Evolutionary conservation across 352 stramenopile genomes (phyloP).

Genomic region (Globisporangium mamillatum): DNA sequence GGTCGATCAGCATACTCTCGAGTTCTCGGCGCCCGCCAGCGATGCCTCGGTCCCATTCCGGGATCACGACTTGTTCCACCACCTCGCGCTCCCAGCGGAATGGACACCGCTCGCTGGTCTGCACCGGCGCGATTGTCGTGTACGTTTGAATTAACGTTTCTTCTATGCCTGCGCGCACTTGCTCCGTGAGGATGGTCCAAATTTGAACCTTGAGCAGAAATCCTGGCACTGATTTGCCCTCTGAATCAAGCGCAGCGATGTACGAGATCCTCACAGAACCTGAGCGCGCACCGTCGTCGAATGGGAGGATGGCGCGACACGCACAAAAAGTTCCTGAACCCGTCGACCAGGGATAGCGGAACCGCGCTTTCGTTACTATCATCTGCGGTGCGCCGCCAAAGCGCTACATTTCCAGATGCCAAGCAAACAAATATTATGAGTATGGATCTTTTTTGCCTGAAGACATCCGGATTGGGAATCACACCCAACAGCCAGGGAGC

Average conservation of each 20-base stretch:
- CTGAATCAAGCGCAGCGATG: not conserved
- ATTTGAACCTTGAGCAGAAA: too few relatives aligned
- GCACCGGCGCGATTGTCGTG: too few relatives aligned
- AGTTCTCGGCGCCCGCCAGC: too few relatives aligned
- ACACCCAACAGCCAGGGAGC: not conserved
- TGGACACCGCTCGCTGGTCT: too few relatives aligned
- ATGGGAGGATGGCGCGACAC: not conserved
- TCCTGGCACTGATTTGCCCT: too few relatives aligned
- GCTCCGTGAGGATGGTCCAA: too few relatives aligned
- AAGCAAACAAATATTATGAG: not conserved
- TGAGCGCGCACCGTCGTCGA: not conserved
- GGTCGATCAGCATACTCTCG: too few relatives aligned
- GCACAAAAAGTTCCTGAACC: not conserved
- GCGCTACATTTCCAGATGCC: not conserved
- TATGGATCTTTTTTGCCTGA: not conserved
- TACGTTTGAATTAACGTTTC: too few relatives aligned
- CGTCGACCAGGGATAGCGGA: not conserved
- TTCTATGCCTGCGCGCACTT: too few relatives aligned
- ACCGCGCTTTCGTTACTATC: not conserved
- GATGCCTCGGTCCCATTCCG: too few relatives aligned
- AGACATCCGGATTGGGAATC: not conserved
- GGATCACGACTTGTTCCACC: too few relatives aligned
- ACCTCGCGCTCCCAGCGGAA: too few relatives aligned
- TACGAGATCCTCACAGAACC: not conserved
- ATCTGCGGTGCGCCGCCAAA: not conserved